phyloP scores from a whole-genome alignment of 129 eudicot genomes.

The Glebionis coronaria region DNA sequence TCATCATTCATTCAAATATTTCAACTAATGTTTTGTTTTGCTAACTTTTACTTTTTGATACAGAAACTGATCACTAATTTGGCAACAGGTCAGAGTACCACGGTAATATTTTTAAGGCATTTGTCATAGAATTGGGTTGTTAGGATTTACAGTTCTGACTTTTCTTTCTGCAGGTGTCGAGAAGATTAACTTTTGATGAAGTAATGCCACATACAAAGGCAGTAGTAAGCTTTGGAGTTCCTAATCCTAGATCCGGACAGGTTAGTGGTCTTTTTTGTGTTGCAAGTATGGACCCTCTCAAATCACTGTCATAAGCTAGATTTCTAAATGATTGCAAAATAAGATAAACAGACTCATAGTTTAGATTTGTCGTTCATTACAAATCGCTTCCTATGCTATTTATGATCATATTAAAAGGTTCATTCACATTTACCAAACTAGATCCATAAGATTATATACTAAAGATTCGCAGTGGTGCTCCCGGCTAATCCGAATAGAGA shows the following conservation, averaged over 20 bases:
- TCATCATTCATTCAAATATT: no score
- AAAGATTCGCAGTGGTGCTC: not conserved
- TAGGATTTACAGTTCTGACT: not conserved
- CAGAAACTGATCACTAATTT: slow-evolving; percentile 71
- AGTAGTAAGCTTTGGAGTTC: slow-evolving; percentile 78
- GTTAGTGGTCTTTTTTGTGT: slow-evolving; percentile 31
- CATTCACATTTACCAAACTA: no score
- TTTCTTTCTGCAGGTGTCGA: slow-evolving; percentile 56
- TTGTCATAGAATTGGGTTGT: not conserved
- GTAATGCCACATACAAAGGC: slow-evolving; percentile 57
- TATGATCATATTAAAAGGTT: no score
- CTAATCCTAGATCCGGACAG: slow-evolving; percentile 95
- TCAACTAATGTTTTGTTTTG: not conserved
- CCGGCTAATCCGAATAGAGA: no score
- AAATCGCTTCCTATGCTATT: no score
- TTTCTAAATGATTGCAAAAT: not conserved
- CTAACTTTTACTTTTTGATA: slow-evolving; percentile 14
- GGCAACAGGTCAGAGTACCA: slow-evolving; percentile 47
- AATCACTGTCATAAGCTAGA: not conserved
- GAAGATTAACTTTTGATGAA: slow-evolving; percentile 66
- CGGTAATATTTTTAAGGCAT: slow-evolving; percentile 1
- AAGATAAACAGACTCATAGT: no score
- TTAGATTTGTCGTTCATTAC: not conserved
- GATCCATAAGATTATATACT: not conserved
- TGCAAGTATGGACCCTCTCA: no score